Conservation (phyloP, 345 rosid genomes). For the Kandelia obovata region DNA sequence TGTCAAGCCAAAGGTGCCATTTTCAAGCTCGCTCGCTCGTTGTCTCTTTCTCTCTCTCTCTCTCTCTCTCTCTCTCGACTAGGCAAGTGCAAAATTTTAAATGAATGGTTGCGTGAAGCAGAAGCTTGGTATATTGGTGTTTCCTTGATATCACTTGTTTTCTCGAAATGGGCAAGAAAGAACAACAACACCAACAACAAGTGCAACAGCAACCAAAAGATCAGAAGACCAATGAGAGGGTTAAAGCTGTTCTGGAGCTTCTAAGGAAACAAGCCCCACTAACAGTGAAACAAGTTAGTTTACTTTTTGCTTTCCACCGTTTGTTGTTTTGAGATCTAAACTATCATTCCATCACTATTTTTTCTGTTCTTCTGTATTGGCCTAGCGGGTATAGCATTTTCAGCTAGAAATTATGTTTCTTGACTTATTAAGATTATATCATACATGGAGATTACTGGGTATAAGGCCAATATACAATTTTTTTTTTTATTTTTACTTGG, state of each 20-base stretch:
- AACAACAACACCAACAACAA: constrained; percentile 17
- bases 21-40: constrained; percentile 20
- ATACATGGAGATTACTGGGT: too few species aligned
- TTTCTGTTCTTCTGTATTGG: background rate
- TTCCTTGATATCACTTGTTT: constrained; percentile 5
- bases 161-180: constrained; percentile 65
- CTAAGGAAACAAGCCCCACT: constrained; percentile 70
- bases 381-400: background rate
- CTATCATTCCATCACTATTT: background rate
- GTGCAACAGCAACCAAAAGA: constrained; percentile 2
- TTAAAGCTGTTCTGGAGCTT: constrained; percentile 63
- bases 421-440: too few species aligned
- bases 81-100: constrained; percentile 23
- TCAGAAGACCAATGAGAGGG: constrained; percentile 31
- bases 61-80: constrained; percentile 10
- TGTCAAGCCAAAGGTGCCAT: constrained; percentile 21
- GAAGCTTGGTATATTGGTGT: constrained; percentile 45
- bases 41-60: constrained; percentile 3
- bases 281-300: constrained; percentile 68
- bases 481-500: background rate
- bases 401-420: constrained; percentile 3
- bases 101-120: constrained; percentile 60
- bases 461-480: too few species aligned
- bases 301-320: background rate
- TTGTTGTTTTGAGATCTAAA: background rate